Conservation (phyloP, 768 basidiomycete genomes). For the Dioszegia aurantiaca region DNA sequence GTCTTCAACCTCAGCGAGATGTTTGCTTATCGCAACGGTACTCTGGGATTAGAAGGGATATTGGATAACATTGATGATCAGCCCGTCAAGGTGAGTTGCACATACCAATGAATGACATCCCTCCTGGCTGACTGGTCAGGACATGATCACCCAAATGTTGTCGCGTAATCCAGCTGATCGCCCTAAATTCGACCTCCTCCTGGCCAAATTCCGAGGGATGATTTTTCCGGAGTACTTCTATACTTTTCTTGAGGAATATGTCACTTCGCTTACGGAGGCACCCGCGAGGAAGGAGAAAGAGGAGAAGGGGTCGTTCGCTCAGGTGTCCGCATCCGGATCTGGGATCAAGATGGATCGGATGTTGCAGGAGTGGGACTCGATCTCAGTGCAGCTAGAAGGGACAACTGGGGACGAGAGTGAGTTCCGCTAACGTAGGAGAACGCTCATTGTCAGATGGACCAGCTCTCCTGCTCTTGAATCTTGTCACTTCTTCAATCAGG, state of each 20-base stretch:
- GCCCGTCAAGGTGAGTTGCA: slow-evolving; percentile 74
- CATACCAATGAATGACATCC: slow-evolving; percentile 6
- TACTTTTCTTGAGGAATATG: slow-evolving; percentile 87
- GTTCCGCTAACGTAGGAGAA: not conserved
- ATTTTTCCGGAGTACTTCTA: slow-evolving; percentile 93
- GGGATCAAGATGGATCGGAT: slow-evolving; percentile 70
- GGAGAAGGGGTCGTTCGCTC: slow-evolving; percentile 45
- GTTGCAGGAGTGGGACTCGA: slow-evolving; percentile 70
- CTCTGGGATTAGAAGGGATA: slow-evolving; percentile 69
- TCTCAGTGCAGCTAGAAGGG: slow-evolving; percentile 31
- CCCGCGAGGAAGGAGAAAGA: slow-evolving; percentile 29
- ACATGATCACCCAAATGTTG: slow-evolving; percentile 86
- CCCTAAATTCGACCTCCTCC: slow-evolving; percentile 74
- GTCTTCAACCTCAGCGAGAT: slow-evolving; percentile 91
- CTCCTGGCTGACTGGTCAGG: slow-evolving; percentile 57
- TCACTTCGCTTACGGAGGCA: slow-evolving; percentile 60
- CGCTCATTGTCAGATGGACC: slow-evolving; percentile 70
- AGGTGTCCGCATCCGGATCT: slow-evolving; percentile 28
- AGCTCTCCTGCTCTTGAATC: slow-evolving; percentile 78
- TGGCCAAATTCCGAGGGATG: slow-evolving; percentile 69
- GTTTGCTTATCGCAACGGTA: slow-evolving; percentile 87
- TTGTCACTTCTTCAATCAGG: slow-evolving; percentile 82
- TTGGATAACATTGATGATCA: slow-evolving; percentile 74
- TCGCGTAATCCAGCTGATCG: slow-evolving; percentile 70
- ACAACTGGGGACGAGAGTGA: slow-evolving; percentile 27